Evolutionary conservation across 352 stramenopile genomes (phyloP), one percentile per base, ranked within the genome.

Genomic region (Aphanomyces euteiches): DNA sequence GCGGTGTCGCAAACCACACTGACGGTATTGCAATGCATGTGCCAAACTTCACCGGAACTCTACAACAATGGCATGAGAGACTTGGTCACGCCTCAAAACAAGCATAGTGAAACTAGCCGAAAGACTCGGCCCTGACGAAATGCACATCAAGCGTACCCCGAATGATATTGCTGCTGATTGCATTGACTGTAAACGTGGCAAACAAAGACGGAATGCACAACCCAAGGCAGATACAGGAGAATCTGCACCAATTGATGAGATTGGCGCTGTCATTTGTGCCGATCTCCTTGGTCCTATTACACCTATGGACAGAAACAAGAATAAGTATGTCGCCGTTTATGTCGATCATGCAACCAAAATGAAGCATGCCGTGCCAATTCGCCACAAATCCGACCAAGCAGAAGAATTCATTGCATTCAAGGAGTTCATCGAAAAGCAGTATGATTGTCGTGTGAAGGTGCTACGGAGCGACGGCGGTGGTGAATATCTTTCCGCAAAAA

Each of bases 151-250:
- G 2, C 50, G 50, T 12, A 36, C 17, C 17, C 8, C 17, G 15
- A 8, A 58, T 28, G 50, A 53, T 3, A 12, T 36, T 19, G 36
- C 7, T 13, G 36, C 21, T 12, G 10, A 7, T 1, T 58, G 50
- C 21, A 8, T 58, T 7, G 50, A 58, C 21, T 58, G 50, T 1
- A 28, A 17, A 12, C 50, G 50, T 36, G 50, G 50, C 13, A 58
- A 58, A 58, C 50, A 58, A 58, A 58, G 17, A 28, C 7, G 50
- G 7, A 58, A 58, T 36, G 50, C 50, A 36, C 50, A 57, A 19
- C 50, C 50, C 8, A 58, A 58, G 50, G 21, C 50, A 58, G 21
- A 58, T 36, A 58, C 50, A 1, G 50, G 50, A 12, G 50, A 58
- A 8, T 58, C 50, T 19, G 50, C 50, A 19, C 50, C 50, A 19